Evolutionary conservation across 1,284 basidiomycete species (phyloP).

Genomic region (Prillingera fragicola): DNA sequence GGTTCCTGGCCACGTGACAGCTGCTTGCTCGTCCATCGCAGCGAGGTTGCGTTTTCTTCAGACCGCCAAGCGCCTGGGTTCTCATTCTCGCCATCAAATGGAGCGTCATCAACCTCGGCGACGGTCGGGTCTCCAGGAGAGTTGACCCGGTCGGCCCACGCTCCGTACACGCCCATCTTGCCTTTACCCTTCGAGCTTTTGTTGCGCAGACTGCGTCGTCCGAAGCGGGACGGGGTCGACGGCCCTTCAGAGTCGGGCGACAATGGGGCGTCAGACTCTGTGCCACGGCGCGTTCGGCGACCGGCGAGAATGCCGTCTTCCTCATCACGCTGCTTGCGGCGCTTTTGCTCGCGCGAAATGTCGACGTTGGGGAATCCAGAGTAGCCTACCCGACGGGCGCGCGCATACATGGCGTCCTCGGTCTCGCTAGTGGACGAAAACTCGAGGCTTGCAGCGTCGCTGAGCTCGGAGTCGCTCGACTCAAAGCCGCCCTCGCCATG

Average conservation of each 20-base stretch:
- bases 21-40: conserved; percentile 7
- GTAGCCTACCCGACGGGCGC: conserved; percentile 76
- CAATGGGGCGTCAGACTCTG: no score
- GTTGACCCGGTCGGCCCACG: conserved; percentile 43
- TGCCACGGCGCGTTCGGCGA: conserved; percentile 53
- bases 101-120: conserved; percentile 8
- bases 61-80: conserved; percentile 12
- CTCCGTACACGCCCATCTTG: conserved; percentile 39
- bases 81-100: conserved; percentile 16
- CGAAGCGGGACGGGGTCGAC: no score
- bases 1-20: background rate
- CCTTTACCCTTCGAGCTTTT: conserved; percentile 22
- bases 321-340: conserved; percentile 35
- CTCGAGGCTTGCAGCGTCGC: conserved; percentile 42
- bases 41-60: background rate
- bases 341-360: conserved; percentile 55
- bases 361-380: conserved; percentile 87
- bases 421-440: conserved; percentile 46
- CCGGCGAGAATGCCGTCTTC: conserved; percentile 49
- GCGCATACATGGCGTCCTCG: conserved; percentile 57
- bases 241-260: no score
- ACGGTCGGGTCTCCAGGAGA: background rate
- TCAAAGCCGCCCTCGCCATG: conserved; percentile 32
- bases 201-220: no score
- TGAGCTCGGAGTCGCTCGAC: conserved; percentile 41